Percentiles rank a stretch among this genome's conserved stretches.
These are phyloP conservation scores for Microsporum audouinii DNA, from an alignment of 2,329 filamentous ascomycete genomes.

Conservation along the genomic window DNA sequence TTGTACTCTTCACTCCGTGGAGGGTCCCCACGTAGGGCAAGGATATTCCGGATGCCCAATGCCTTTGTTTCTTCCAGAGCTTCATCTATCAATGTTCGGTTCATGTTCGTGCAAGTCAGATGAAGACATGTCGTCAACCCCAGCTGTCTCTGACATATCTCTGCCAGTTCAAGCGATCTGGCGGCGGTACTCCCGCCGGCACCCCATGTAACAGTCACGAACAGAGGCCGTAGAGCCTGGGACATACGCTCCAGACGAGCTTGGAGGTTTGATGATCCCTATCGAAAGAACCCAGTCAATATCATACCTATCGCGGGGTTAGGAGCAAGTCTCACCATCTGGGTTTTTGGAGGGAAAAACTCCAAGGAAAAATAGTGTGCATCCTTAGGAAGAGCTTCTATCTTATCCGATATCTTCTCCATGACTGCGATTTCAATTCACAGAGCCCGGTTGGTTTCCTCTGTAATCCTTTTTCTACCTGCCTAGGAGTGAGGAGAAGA, in stretches of 20 bases:
- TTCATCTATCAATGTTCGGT: constrained; percentile 69
- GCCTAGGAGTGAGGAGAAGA: background rate
- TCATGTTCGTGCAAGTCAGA: constrained; percentile 98
- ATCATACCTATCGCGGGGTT: constrained; percentile 5
- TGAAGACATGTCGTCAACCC: constrained; percentile 91
- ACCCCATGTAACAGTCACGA: constrained; percentile 97
- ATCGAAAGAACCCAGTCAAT: constrained; percentile 18
- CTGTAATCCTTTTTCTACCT: background rate
- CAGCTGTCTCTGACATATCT: constrained; percentile 85
- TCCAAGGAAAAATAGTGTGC: constrained; percentile 89
- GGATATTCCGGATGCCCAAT: constrained; percentile 82
- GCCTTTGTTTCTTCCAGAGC: constrained; percentile 83
- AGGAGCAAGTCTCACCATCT: constrained; percentile 49
- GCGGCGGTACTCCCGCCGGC: constrained; percentile 83
- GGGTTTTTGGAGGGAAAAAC: constrained; percentile 97
- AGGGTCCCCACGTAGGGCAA: constrained; percentile 83
- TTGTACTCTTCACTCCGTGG: constrained; percentile 81
- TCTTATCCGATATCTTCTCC: constrained; percentile 89
- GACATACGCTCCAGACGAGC: constrained; percentile 92
- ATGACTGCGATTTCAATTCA: constrained; percentile 4
- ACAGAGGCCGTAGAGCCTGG: constrained; percentile 75
- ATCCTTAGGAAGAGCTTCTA: constrained; percentile 72
- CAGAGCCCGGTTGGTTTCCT: background rate
- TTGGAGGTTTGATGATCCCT: constrained; percentile 85
- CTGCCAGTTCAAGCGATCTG: constrained; percentile 87